These are phyloP conservation scores for Chaetomium olivaceum DNA, from an alignment of 2,329 filamentous ascomycete genomes.

Conservation along the genomic window DNA sequence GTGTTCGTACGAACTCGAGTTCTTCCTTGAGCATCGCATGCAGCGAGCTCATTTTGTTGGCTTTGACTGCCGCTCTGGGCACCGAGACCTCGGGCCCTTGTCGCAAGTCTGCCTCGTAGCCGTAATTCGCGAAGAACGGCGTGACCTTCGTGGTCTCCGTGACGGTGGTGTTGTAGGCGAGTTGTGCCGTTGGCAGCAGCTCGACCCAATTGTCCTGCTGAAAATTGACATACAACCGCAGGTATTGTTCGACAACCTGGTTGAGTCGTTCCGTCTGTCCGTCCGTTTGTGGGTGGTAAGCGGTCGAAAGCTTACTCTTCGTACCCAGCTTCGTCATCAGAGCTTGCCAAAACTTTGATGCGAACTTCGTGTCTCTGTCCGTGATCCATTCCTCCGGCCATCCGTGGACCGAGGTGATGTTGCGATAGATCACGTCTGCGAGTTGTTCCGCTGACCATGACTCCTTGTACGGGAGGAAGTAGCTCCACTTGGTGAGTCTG, in stretches of 20 bases:
- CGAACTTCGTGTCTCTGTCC: background rate
- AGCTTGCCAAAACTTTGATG: background rate
- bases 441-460: background rate
- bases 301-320: slow-evolving; percentile 17
- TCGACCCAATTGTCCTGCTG: slow-evolving; percentile 18
- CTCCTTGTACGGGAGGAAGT: background rate
- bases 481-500: background rate
- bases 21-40: background rate
- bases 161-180: slow-evolving; percentile 9
- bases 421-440: background rate
- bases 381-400: background rate
- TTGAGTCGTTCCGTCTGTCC: slow-evolving; percentile 5
- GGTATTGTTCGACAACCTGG: slow-evolving; percentile 19
- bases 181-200: background rate
- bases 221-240: slow-evolving; percentile 22
- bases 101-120: background rate
- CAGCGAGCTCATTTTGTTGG: background rate
- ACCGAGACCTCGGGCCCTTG: background rate
- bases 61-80: background rate
- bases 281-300: slow-evolving; percentile 22
- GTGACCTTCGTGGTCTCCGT: slow-evolving; percentile 23
- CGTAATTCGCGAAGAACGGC: slow-evolving; percentile 19
- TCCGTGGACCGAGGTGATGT: background rate
- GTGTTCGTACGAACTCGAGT: background rate
- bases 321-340: slow-evolving; percentile 1